A percentile compares a stretch with the other conserved stretches of the same genome.
Evolutionary conservation across 2,329 filamentous ascomycete species (phyloP).

Genomic region (Curvularia sp.): DNA sequence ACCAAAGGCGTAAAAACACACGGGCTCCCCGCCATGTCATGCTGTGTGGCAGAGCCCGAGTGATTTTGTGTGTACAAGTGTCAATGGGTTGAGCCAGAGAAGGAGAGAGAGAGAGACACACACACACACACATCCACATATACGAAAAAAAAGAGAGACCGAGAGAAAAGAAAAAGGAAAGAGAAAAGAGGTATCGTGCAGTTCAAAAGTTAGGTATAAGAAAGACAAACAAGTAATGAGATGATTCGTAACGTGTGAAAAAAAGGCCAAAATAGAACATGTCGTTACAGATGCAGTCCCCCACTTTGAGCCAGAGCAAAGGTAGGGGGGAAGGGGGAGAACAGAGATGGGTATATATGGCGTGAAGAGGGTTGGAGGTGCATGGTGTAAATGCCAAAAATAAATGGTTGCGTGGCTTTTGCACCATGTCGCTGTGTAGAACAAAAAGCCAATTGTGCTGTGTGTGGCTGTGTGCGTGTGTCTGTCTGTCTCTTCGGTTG

Average conservation of each 20-base stretch:
- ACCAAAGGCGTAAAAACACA: no score
- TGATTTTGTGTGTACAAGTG: no score
- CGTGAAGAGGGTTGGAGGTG: background rate
- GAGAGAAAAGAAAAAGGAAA: background rate
- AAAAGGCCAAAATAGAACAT: background rate
- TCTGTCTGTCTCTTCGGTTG: conserved; percentile 20
- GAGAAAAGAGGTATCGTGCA: background rate
- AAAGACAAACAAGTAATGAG: background rate
- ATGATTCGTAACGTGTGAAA: background rate
- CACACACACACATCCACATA: no score
- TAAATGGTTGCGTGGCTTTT: background rate
- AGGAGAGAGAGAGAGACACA: no score
- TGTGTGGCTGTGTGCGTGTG: conserved; percentile 12
- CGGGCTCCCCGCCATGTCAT: no score
- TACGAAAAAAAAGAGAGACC: no score
- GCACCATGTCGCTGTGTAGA: background rate
- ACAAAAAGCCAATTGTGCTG: background rate
- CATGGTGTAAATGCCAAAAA: background rate
- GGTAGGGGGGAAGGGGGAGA: background rate
- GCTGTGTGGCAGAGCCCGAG: no score
- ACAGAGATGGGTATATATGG: conserved; percentile 14
- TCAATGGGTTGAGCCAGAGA: no score
- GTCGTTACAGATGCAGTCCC: conserved; percentile 12
- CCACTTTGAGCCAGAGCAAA: background rate
- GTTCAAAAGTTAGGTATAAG: no score